These are phyloP conservation scores for Neonectria punicea DNA, from an alignment of 2,329 filamentous ascomycete species.

Conservation along the genomic window DNA sequence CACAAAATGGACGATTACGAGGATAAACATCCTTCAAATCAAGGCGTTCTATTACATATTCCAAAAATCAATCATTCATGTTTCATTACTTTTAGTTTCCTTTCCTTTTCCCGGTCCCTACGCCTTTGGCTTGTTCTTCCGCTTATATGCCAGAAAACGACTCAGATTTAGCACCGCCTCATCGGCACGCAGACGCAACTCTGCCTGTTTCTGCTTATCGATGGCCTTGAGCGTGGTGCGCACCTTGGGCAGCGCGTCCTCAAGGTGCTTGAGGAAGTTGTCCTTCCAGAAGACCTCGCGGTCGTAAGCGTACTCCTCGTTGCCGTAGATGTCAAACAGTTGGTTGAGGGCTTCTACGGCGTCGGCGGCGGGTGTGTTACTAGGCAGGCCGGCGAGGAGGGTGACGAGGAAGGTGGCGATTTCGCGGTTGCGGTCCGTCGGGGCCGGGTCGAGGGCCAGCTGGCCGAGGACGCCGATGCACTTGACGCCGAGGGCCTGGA, in stretches of 20 bases:
- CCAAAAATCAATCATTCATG: slow-evolving; percentile 1
- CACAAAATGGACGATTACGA: background rate
- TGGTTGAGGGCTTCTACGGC: slow-evolving; percentile 73
- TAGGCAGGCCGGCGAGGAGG: slow-evolving; percentile 61
- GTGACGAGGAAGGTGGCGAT: slow-evolving; percentile 72
- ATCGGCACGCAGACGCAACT: slow-evolving; percentile 69
- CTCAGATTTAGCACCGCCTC: slow-evolving; percentile 69
- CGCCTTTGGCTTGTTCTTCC: slow-evolving; percentile 61
- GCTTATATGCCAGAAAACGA: slow-evolving; percentile 73
- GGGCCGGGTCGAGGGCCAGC: slow-evolving; percentile 66
- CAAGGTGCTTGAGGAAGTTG: slow-evolving; percentile 67
- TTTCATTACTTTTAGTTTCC: slow-evolving; percentile 11
- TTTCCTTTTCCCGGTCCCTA: slow-evolving; percentile 15
- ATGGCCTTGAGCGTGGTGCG: slow-evolving; percentile 68
- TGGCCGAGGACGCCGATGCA: slow-evolving; percentile 74
- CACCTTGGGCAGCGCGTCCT: slow-evolving; percentile 63
- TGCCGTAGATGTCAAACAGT: slow-evolving; percentile 74
- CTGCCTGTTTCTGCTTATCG: slow-evolving; percentile 66
- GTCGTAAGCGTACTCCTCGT: slow-evolving; percentile 68
- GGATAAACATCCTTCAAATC: background rate
- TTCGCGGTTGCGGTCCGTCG: slow-evolving; percentile 66
- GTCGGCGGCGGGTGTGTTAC: slow-evolving; percentile 63
- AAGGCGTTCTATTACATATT: background rate
- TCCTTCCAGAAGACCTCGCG: slow-evolving; percentile 72
- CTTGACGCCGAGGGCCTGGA: slow-evolving; percentile 72